These are phyloP conservation scores for Gaultheria prostrata DNA, from an alignment of 148 eudicot species.

Conservation along the genomic window DNA sequence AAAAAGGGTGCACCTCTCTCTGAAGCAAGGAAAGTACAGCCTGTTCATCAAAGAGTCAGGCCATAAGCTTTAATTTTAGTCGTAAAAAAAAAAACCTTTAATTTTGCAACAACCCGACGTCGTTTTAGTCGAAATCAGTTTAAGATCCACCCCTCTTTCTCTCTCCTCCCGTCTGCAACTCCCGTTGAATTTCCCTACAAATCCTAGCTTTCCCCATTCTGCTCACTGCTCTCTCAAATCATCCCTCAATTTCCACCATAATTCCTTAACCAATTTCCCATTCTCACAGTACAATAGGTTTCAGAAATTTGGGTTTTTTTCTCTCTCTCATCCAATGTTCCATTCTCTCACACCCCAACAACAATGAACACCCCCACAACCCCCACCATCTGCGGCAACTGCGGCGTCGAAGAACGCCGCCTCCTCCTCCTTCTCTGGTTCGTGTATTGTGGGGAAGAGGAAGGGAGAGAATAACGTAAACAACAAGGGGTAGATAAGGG, in stretches of 20 bases:
- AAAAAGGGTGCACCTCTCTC: too few species aligned
- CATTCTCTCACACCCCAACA: not conserved
- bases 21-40: too few species aligned
- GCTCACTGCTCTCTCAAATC: not conserved
- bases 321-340: not conserved
- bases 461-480: too few species aligned
- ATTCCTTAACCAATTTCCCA: not conserved
- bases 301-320: conserved; percentile 2
- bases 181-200: not conserved
- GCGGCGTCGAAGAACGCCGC: conserved; percentile 51
- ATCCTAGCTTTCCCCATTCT: not conserved
- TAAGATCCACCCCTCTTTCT: not conserved
- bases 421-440: conserved; percentile 79
- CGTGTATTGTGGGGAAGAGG: too few species aligned
- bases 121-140: not conserved
- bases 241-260: conserved; percentile 24
- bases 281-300: conserved; percentile 1
- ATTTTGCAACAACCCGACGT: not conserved
- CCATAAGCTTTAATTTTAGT: too few species aligned
- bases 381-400: conserved; percentile 42
- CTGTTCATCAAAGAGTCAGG: too few species aligned
- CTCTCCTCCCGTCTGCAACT: not conserved
- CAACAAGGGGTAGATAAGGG: too few species aligned
- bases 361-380: conserved; percentile 16
- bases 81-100: too few species aligned